Evolutionary conservation across 2,329 filamentous ascomycete genomes (phyloP).

Genomic region (Nothopassalora personata): DNA sequence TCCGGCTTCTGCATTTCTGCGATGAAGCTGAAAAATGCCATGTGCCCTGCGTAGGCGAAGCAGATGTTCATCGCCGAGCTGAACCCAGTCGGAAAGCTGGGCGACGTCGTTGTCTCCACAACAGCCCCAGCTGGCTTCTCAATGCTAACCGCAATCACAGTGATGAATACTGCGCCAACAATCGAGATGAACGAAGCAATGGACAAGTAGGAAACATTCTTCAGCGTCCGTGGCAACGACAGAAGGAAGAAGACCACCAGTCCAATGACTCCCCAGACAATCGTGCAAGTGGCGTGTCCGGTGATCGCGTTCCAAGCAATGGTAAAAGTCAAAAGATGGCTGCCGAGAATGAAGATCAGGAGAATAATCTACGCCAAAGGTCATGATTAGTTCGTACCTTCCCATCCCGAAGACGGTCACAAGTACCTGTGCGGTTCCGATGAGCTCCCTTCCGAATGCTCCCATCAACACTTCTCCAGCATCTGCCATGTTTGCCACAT

Average conservation of each 20-base stretch:
- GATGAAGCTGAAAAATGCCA: constrained; percentile 62
- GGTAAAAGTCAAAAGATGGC: constrained; percentile 63
- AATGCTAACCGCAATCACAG: constrained; percentile 5
- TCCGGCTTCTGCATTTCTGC: constrained; percentile 58
- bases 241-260: constrained; percentile 54
- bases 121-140: background rate
- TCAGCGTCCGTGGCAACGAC: constrained; percentile 58
- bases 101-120: background rate
- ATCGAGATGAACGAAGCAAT: constrained; percentile 51
- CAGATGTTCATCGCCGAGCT: constrained; percentile 62
- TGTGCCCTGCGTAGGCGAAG: constrained; percentile 61
- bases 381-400: constrained; percentile 5
- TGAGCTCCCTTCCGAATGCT: constrained; percentile 55
- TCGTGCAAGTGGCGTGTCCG: constrained; percentile 57
- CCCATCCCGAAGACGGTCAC: constrained; percentile 37
- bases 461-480: constrained; percentile 59
- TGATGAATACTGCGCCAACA: constrained; percentile 52
- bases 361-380: constrained; percentile 1
- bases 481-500: constrained; percentile 55
- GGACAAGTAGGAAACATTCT: constrained; percentile 59
- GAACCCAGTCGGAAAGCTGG: constrained; percentile 49
- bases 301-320: constrained; percentile 65
- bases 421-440: constrained; percentile 59
- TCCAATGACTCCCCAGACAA: constrained; percentile 58
- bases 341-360: constrained; percentile 59